Evolutionary conservation across 164 flowering plant genomes (phyloP).

Genomic region (Cinnamomum chago): DNA sequence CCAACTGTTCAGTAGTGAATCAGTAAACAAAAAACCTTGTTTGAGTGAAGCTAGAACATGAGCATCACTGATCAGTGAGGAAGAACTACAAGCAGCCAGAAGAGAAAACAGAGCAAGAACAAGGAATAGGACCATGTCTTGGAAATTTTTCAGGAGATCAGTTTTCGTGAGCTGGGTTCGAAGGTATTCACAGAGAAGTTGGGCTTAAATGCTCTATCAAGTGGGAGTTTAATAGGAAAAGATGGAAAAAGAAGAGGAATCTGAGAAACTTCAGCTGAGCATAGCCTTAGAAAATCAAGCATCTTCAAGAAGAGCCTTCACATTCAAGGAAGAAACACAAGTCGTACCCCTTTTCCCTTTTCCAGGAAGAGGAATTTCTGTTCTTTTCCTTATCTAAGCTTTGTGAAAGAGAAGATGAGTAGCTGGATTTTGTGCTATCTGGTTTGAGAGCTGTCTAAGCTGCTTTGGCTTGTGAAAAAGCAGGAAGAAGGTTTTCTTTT

Average conservation of each 20-base stretch:
- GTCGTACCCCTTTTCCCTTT: conserved; percentile 24
- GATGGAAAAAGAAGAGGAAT: conserved; percentile 42
- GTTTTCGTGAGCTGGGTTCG: conserved; percentile 24
- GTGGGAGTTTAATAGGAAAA: conserved; percentile 28
- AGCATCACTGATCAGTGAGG: conserved; percentile 51
- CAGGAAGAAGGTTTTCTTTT: conserved; percentile 8
- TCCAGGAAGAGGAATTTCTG: conserved; percentile 17
- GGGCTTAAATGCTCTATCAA: conserved; percentile 26
- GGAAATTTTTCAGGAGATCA: conserved; percentile 15
- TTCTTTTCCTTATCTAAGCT: conserved; percentile 10
- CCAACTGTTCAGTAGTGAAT: conserved; percentile 43
- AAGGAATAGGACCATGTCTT: conserved; percentile 33
- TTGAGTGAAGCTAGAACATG: conserved; percentile 48
- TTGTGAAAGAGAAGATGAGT: not conserved
- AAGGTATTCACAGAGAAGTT: conserved; percentile 26
- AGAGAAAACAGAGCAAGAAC: conserved; percentile 45
- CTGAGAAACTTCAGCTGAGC: conserved; percentile 45
- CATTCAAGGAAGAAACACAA: conserved; percentile 53
- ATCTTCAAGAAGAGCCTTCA: conserved; percentile 62
- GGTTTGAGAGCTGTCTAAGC: conserved; percentile 3
- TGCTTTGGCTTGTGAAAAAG: conserved; percentile 15
- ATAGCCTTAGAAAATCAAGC: conserved; percentile 38
- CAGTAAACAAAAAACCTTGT: conserved; percentile 44
- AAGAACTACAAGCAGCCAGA: conserved; percentile 27
- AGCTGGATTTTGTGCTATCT: too few species aligned